Evolutionary conservation across 352 stramenopile genomes (phyloP).

Genomic region (Salisapilia sapeloensis): DNA sequence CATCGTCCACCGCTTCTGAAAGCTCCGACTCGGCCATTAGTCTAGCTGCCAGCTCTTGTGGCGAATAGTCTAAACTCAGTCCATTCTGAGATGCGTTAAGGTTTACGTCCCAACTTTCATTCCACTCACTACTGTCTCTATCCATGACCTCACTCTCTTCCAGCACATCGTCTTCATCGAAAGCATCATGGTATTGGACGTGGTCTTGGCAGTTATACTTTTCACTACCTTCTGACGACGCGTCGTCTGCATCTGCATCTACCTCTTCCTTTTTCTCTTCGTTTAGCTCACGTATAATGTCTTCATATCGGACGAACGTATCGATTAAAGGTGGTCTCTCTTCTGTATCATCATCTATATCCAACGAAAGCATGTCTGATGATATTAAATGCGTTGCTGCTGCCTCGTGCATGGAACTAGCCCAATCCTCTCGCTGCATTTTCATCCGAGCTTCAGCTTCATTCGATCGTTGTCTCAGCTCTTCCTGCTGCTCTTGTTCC

Average conservation of each 20-base stretch:
- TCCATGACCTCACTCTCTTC: too few relatives aligned
- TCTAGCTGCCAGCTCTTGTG: too few relatives aligned
- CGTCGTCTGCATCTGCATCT: neutral
- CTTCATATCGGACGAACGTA: neutral
- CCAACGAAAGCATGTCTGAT: conserved; percentile 12
- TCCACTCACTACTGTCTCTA: too few relatives aligned
- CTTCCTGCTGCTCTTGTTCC: neutral
- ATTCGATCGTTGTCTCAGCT: conserved; percentile 1
- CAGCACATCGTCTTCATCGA: too few relatives aligned
- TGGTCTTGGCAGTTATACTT: too few relatives aligned
- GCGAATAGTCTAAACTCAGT: too few relatives aligned
- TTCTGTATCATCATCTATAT: conserved; percentile 13
- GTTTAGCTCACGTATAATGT: conserved; percentile 1
- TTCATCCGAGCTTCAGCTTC: conserved; percentile 3
- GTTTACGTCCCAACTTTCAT: too few relatives aligned
- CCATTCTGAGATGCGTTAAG: too few relatives aligned
- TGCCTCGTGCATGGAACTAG: conserved; percentile 1
- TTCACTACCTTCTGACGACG: too few relatives aligned
- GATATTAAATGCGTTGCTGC: conserved; percentile 2
- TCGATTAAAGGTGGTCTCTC: conserved; percentile 5
- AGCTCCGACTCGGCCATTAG: too few relatives aligned
- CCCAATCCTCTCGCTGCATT: conserved; percentile 5
- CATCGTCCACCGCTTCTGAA: too few relatives aligned
- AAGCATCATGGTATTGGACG: too few relatives aligned
- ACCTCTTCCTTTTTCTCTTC: conserved; percentile 1